These are phyloP conservation scores for Coprinopsis cinerea DNA, from an alignment of 768 basidiomycete species.

Conservation along the genomic window DNA sequence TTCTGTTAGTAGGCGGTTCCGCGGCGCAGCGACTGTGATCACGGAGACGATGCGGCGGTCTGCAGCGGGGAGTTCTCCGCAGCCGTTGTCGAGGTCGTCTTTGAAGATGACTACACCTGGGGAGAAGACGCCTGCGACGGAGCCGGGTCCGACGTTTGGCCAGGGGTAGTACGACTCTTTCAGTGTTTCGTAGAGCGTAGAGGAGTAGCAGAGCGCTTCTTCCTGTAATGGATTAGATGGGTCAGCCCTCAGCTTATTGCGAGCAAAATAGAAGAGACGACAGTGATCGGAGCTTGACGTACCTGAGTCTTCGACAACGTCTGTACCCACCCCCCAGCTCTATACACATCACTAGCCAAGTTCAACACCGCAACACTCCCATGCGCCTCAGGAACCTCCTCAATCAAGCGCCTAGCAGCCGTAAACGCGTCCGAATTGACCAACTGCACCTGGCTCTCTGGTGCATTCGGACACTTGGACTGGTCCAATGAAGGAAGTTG, in stretches of 20 bases:
- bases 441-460: constrained; percentile 19
- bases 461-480: constrained; percentile 13
- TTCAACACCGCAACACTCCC: constrained; percentile 32
- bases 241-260: too few species aligned
- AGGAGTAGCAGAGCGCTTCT: constrained; percentile 44
- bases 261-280: too few species aligned
- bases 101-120: constrained; percentile 43
- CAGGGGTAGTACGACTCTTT: constrained; percentile 38
- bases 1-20: constrained; percentile 23
- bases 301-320: constrained; percentile 28
- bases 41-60: constrained; percentile 37
- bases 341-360: constrained; percentile 30
- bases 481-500: constrained; percentile 23
- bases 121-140: constrained; percentile 35
- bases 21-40: constrained; percentile 41
- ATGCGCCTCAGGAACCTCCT: constrained; percentile 17
- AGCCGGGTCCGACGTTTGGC: constrained; percentile 38
- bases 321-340: constrained; percentile 27
- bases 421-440: constrained; percentile 34
- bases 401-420: constrained; percentile 26
- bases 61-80: constrained; percentile 24
- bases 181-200: constrained; percentile 38
- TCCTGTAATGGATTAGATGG: constrained; percentile 23
- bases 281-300: background rate
- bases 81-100: constrained; percentile 38